These are phyloP conservation scores for Metarhizium anisopliae DNA, from an alignment of 2,329 filamentous ascomycete genomes.

Conservation along the genomic window DNA sequence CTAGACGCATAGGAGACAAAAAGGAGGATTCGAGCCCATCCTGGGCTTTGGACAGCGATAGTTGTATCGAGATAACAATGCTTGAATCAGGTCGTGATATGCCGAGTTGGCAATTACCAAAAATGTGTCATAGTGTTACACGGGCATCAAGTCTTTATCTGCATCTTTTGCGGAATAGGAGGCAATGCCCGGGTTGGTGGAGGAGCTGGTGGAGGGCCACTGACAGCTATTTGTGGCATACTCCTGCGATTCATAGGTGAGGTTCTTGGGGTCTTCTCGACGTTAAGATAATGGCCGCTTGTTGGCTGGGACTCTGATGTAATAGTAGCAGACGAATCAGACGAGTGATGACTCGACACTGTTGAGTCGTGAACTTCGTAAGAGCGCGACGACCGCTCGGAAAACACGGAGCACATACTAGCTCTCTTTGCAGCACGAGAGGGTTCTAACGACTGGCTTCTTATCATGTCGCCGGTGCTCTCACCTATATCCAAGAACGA, in stretches of 20 bases:
- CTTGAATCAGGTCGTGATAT: background rate
- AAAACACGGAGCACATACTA: conserved; percentile 19
- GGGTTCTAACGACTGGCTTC: conserved; percentile 6
- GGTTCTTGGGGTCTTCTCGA: conserved; percentile 13
- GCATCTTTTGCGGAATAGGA: conserved; percentile 34
- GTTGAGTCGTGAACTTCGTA: conserved; percentile 10
- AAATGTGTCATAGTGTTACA: background rate
- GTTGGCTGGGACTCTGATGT: conserved; percentile 1
- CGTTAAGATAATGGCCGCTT: conserved; percentile 8
- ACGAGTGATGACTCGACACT: conserved; percentile 13
- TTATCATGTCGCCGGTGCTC: background rate
- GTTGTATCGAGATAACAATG: background rate
- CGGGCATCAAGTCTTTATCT: background rate
- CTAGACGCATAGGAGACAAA: background rate
- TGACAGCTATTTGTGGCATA: conserved; percentile 38
- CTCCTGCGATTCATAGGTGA: conserved; percentile 31
- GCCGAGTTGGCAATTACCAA: background rate
- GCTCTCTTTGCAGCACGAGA: conserved; percentile 16
- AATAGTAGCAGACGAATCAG: conserved; percentile 16
- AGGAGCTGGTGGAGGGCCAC: conserved; percentile 43
- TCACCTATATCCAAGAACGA: conserved; percentile 6
- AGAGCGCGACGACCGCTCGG: conserved; percentile 14
- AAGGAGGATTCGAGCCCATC: background rate
- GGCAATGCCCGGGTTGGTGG: conserved; percentile 47
- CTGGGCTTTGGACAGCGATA: background rate